Evolutionary conservation across 1,139 yeast species (phyloP).

Genomic region (Pneumocystis sp.): DNA sequence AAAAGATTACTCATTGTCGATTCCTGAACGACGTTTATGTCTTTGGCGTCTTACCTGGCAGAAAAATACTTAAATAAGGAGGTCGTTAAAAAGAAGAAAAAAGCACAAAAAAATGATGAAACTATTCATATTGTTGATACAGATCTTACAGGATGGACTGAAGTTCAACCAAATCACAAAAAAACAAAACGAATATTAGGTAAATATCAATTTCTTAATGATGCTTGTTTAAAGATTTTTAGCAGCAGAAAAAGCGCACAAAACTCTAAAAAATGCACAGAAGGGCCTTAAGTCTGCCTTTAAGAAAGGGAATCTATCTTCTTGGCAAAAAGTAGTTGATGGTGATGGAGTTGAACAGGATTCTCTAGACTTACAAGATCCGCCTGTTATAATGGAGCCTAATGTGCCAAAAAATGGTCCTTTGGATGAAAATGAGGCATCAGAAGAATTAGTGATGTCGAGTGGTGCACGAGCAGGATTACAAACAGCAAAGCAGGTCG

Average conservation of each 20-base stretch:
- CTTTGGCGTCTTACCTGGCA: constrained; percentile 39
- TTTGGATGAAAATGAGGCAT: background rate
- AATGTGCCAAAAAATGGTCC: constrained; percentile 9
- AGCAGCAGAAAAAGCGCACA: constrained; percentile 9
- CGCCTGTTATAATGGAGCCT: constrained; percentile 19
- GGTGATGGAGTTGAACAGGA: constrained; percentile 6
- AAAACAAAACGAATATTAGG: constrained; percentile 2
- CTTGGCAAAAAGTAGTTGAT: constrained; percentile 2
- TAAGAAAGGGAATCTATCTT: constrained; percentile 1
- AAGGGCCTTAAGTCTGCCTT: background rate
- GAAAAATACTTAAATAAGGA: constrained; percentile 30
- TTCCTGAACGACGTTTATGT: constrained; percentile 20
- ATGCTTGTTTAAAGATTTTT: constrained; percentile 6
- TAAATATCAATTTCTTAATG: background rate
- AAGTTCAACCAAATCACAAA: constrained; percentile 13
- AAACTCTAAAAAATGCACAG: constrained; percentile 1
- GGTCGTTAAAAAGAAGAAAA: constrained; percentile 19
- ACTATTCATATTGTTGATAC: constrained; percentile 18
- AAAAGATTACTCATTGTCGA: background rate
- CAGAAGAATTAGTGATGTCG: constrained; percentile 19
- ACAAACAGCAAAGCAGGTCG: constrained; percentile 31
- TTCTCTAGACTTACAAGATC: constrained; percentile 18
- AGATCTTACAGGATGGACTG: constrained; percentile 16
- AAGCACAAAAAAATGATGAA: constrained; percentile 19
- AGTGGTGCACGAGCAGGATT: constrained; percentile 34